Base-by-base conservation (phyloP, 371 early-diverging fungal species). In the Syncephalastrum sp. region DNA sequence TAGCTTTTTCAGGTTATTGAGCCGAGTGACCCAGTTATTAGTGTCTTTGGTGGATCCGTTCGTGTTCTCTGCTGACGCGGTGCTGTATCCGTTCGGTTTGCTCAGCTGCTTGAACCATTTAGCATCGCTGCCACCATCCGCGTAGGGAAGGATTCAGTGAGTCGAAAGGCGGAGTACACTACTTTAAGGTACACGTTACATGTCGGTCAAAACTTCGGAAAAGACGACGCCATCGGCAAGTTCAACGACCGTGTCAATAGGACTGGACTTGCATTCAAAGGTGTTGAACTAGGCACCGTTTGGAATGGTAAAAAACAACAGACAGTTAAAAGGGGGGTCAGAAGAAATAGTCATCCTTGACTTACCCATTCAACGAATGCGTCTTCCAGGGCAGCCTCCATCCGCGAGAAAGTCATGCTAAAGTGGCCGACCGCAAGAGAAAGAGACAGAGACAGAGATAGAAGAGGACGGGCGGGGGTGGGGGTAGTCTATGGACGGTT, bases 1-100 rank as follows among this genome's bases (percentile, higher is more conserved):
- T n/a, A 95, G 79, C 65, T 87, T 89, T 69, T 95, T 94, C 47
- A 95, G 86, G 58, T 89, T 91, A 70, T 94, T 96, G 74, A 93
- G 88, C 57, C 88, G 89, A 48, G 89, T 72, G 5, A 96, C 92
- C 98, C 96, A 97, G 74, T 90, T 92, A 67, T 86, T 86, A 33
- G 25, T 4, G 29, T 27, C 38, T 19, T 47, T 48, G 42, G 29
- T 27, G 45, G 15, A 19, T 29, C 53, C 48, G 45, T 52, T 47
- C 86, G 85, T 33, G 25, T 81, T 72, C 51, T 91, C 91, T 14
- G 83, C 74, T 4, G 83, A 70, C 21, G 79, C 57, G 59, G 45
- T 13, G 21, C 29, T 45, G 16, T 42, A 42, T 6, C 16, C 19
- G 15, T 19, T 75, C 4, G 83, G 70, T 13, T n/a, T 47, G 48